These are phyloP conservation scores for Mortierella sp. DNA, from an alignment of 371 early-diverging fungal species.

Conservation along the genomic window DNA sequence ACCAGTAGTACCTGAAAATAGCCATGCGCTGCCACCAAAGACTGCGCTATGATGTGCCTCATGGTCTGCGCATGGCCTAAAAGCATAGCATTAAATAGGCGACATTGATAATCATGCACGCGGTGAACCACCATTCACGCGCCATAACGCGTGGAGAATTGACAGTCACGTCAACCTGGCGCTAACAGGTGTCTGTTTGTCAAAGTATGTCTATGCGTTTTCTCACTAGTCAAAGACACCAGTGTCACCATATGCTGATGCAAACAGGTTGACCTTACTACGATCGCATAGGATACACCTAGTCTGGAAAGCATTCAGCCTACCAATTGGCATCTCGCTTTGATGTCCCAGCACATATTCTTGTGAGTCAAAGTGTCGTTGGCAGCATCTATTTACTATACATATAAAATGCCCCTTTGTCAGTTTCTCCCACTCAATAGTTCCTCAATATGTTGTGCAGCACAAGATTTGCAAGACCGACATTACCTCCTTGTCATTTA, in stretches of 20 bases:
- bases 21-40: not conserved
- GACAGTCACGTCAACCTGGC: constrained; percentile 7
- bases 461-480: not conserved
- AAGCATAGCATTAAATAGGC: not conserved
- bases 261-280: too few species aligned
- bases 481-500: not conserved
- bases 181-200: not conserved
- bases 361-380: too few species aligned
- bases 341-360: too few species aligned
- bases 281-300: too few species aligned
- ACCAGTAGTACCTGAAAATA: not conserved
- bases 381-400: too few species aligned
- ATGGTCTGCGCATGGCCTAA: constrained; percentile 2
- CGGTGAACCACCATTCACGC: not conserved
- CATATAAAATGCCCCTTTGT: too few species aligned
- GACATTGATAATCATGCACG: not conserved
- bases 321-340: too few species aligned
- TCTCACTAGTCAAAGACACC: not conserved
- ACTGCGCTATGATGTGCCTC: not conserved
- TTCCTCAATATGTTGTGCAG: too few species aligned
- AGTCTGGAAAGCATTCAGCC: too few species aligned
- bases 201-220: too few species aligned
- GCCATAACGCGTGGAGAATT: constrained; percentile 2
- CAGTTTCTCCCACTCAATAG: too few species aligned
- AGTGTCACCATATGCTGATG: not conserved